Conservation (phyloP, 2,329 filamentous ascomycete species). For the Botrytis fragariae region DNA sequence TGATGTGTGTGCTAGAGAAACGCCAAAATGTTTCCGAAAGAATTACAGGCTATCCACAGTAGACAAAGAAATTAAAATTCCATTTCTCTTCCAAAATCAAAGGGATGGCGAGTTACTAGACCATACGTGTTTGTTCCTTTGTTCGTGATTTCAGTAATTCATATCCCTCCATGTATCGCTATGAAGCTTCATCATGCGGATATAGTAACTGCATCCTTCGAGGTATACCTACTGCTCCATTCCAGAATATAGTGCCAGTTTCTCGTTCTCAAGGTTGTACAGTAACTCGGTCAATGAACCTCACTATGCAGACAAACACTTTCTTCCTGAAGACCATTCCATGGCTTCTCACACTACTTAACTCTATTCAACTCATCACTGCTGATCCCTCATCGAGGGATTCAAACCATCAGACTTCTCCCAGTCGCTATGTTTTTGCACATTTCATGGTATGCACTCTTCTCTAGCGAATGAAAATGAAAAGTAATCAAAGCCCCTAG, state of each 20-base stretch:
- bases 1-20: not conserved
- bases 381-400: not conserved
- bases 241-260: not conserved
- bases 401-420: not conserved
- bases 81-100: not conserved
- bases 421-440: constrained; percentile 23
- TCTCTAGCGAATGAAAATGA: not conserved
- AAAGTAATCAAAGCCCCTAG: constrained; percentile 4
- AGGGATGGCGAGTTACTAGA: not conserved
- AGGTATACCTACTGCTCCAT: not conserved
- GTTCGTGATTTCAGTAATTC: not conserved
- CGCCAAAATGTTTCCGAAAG: not conserved
- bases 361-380: not conserved
- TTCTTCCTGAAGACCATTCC: not conserved
- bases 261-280: not conserved
- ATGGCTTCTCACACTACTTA: constrained; percentile 1
- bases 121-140: not conserved
- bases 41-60: not conserved
- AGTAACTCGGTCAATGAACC: not conserved
- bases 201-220: not conserved
- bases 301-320: not conserved
- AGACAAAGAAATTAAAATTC: not conserved
- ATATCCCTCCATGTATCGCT: not conserved
- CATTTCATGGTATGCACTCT: constrained; percentile 26
- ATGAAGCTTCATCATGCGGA: not conserved